Base-by-base conservation (phyloP, 2,329 filamentous ascomycete species). In the Ophiognomonia clavigignenti-juglandacearum region DNA sequence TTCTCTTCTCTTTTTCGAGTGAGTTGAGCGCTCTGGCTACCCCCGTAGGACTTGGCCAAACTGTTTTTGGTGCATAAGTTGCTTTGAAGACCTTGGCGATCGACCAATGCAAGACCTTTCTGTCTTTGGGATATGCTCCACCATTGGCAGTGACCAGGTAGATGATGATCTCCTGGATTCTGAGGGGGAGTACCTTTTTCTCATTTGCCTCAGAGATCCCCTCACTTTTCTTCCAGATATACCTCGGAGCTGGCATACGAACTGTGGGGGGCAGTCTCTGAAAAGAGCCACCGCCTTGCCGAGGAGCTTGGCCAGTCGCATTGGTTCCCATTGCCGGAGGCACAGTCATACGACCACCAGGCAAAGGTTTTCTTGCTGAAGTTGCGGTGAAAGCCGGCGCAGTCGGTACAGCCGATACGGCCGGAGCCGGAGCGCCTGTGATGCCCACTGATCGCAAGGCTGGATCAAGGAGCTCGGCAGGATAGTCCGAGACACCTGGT, bases 81-180 rank as follows among this genome's bases (percentile, higher is more conserved):
- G 61, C 61, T 9, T 63, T 57, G 69, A 75, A 81, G 7, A 71
- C 59, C 9, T 64, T 64, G 13, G 68, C 63, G 4, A 77, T 56
- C 2, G 71, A 71, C 47, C 72, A 69, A 63, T 73, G 77, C 4
- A 80, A 59, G 4, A 72, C 64, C 34, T 10, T 20, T 18, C 69
- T 66, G 20, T 73, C 74, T 14, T 74, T 72, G 2, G 78, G 73
- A 37, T 80, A 73, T 1, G 74, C 71, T 0, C 76, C 76, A 2
- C 58, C 57, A 37, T 66, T 71, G 22, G 59, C 57, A 34, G 64
- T 58, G 11, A 75, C 59, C 9, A 75, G 60, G 48, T 71, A 65
- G 11, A 63, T 54, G 36, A 74, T 62, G 39, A 74, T 68, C 39
- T 68, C 63, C n/a, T 59, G 59, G 3, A 63, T 60, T 31, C 68